Evolutionary conservation across 148 eudicot genomes (phyloP).

Genomic region (Dianthus caryophyllus): DNA sequence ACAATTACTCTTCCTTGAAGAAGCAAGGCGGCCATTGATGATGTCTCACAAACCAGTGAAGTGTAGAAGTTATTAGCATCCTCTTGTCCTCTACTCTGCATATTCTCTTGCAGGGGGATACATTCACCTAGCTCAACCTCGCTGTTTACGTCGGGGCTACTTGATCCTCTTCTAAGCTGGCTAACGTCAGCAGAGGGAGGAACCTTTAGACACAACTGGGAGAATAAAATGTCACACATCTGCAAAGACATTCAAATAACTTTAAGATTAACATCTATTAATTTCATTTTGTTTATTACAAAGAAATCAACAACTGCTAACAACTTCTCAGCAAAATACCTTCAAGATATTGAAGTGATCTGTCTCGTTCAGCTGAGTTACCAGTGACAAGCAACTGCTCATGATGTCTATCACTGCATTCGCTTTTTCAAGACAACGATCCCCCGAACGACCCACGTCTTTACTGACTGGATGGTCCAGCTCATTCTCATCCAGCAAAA

Average conservation of each 20-base stretch:
- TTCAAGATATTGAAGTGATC: slow-evolving; percentile 90
- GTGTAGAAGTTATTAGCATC: slow-evolving; percentile 38
- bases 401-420: slow-evolving; percentile 89
- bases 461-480: slow-evolving; percentile 37
- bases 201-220: slow-evolving; percentile 90
- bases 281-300: neutral
- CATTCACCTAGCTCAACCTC: slow-evolving; percentile 38
- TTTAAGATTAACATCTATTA: neutral
- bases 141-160: slow-evolving; percentile 31
- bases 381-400: slow-evolving; percentile 83
- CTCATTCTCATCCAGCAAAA: slow-evolving; percentile 75
- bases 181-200: slow-evolving; percentile 46
- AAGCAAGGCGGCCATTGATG: slow-evolving; percentile 93
- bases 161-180: slow-evolving; percentile 35
- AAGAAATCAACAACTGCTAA: neutral
- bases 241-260: slow-evolving; percentile 29
- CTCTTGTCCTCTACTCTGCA: slow-evolving; percentile 46
- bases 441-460: slow-evolving; percentile 28
- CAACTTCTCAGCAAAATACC: slow-evolving; percentile 38
- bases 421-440: slow-evolving; percentile 69
- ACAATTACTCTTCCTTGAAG: slow-evolving; percentile 93
- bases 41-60: slow-evolving; percentile 57
- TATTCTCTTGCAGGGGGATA: slow-evolving; percentile 35
- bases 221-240: slow-evolving; percentile 97
- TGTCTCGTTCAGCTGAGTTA: slow-evolving; percentile 90